Percentiles rank a stretch among this genome's conserved stretches.
phyloP scores from a whole-genome alignment of 441 rosid genomes.

The Kokia cookei region DNA sequence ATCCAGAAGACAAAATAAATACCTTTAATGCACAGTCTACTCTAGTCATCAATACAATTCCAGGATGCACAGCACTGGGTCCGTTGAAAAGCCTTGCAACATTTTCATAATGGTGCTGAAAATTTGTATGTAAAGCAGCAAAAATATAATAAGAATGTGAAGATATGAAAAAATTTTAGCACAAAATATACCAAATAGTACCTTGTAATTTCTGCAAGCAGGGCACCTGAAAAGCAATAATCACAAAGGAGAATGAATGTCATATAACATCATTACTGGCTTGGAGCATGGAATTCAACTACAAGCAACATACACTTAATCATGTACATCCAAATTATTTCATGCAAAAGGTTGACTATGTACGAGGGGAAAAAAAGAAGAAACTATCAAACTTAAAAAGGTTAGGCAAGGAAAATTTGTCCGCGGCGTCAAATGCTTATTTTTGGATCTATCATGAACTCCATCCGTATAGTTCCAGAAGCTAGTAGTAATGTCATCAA shows the following conservation, averaged over 20 bases:
- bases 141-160: slow-evolving; percentile 10
- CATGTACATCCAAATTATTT: not conserved
- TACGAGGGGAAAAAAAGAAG: not conserved
- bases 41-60: slow-evolving; percentile 71
- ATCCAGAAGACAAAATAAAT: slow-evolving; percentile 14
- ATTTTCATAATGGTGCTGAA: slow-evolving; percentile 89
- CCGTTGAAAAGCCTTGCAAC: slow-evolving; percentile 95
- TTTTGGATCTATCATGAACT: not conserved
- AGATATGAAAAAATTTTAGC: not conserved
- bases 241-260: slow-evolving; percentile 12
- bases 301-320: not conserved
- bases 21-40: slow-evolving; percentile 94
- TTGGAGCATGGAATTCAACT: not conserved
- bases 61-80: slow-evolving; percentile 90
- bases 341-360: not conserved
- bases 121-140: slow-evolving; percentile 18
- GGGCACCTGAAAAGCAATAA: slow-evolving; percentile 72
- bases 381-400: not conserved
- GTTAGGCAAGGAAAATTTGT: not conserved
- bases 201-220: slow-evolving; percentile 97
- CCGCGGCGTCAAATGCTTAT: not conserved
- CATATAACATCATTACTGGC: slow-evolving; percentile 12
- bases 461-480: not conserved
- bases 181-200: slow-evolving; percentile 18
- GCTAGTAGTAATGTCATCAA: not conserved